Evolutionary conservation across 352 stramenopile species (phyloP).

Genomic region (Phytophthora tentaculata): DNA sequence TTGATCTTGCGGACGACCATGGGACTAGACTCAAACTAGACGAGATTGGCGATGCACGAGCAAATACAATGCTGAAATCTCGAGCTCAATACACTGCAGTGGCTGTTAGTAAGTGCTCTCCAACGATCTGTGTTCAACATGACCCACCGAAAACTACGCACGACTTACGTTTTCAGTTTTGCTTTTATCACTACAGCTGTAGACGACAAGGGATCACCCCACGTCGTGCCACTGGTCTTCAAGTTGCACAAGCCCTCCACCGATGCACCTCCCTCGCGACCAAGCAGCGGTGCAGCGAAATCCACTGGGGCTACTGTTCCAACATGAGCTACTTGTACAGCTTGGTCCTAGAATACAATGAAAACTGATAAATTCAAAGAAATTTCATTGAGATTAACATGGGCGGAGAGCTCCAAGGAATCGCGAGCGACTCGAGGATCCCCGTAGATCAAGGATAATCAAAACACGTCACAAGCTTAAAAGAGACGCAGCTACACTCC

Average conservation of each 20-base stretch:
- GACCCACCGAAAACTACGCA: neutral
- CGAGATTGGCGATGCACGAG: constrained; percentile 38
- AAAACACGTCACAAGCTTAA: constrained; percentile 27
- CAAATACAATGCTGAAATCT: constrained; percentile 50
- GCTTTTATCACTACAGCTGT: constrained; percentile 24
- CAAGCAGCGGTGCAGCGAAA: constrained; percentile 25
- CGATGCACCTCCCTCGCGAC: constrained; percentile 9
- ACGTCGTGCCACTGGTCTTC: constrained; percentile 47
- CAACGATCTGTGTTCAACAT: neutral
- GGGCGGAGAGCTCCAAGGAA: constrained; percentile 25
- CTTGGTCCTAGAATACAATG: neutral
- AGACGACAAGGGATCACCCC: constrained; percentile 44
- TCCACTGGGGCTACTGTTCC: constrained; percentile 8
- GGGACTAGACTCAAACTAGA: constrained; percentile 57
- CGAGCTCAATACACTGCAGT: constrained; percentile 58
- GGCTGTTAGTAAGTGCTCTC: constrained; percentile 52
- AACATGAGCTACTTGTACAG: constrained; percentile 8
- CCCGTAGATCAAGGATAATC: constrained; percentile 6
- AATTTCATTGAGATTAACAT: constrained; percentile 35
- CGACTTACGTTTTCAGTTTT: constrained; percentile 1
- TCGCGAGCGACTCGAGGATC: constrained; percentile 17
- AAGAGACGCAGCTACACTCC: constrained; percentile 4
- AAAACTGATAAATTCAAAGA: constrained; percentile 15
- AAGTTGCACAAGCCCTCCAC: constrained; percentile 30
- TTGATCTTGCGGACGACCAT: constrained; percentile 64